Evolutionary conservation across 2,329 filamentous ascomycete genomes (phyloP).

Genomic region (Rhytidhysteron rufulum): DNA sequence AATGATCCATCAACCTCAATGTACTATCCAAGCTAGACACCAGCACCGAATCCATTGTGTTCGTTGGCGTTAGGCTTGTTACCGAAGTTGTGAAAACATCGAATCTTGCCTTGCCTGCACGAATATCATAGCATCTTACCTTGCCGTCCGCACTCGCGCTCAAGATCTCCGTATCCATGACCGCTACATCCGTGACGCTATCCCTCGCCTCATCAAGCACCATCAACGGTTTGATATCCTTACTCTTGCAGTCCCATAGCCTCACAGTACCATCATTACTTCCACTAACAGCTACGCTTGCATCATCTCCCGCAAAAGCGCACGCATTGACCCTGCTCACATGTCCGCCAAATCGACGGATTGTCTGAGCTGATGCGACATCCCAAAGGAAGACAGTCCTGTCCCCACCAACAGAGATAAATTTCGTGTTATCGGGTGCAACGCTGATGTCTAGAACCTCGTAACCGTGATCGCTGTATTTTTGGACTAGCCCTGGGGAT

Average conservation of each 20-base stretch:
- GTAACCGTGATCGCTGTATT: conserved; percentile 87
- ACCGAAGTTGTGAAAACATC: conserved; percentile 51
- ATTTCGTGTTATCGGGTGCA: conserved; percentile 70
- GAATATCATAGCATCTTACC: conserved; percentile 76
- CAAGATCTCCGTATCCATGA: conserved; percentile 54
- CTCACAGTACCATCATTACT: conserved; percentile 73
- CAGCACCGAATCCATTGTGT: conserved; percentile 70
- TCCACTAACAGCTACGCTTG: conserved; percentile 66
- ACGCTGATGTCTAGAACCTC: conserved; percentile 81
- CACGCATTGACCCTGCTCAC: conserved; percentile 73
- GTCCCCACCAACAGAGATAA: conserved; percentile 86
- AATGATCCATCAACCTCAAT: conserved; percentile 76
- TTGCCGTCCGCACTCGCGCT: conserved; percentile 81
- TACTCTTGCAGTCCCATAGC: conserved; percentile 54
- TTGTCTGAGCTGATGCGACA: conserved; percentile 73
- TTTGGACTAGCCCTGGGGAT: conserved; percentile 66
- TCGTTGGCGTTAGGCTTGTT: conserved; percentile 69
- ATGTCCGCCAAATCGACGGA: conserved; percentile 72
- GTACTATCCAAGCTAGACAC: conserved; percentile 73
- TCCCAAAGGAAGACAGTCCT: conserved; percentile 93
- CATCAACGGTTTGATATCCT: conserved; percentile 62
- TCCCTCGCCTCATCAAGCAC: conserved; percentile 70
- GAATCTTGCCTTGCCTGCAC: conserved; percentile 61
- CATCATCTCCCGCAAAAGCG: conserved; percentile 71
- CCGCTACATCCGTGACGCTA: conserved; percentile 50